Percentiles rank a stretch among this genome's conserved stretches.
phyloP scores from a whole-genome alignment of 2,329 filamentous ascomycete genomes.

The Trichoderma citrinoviride region DNA sequence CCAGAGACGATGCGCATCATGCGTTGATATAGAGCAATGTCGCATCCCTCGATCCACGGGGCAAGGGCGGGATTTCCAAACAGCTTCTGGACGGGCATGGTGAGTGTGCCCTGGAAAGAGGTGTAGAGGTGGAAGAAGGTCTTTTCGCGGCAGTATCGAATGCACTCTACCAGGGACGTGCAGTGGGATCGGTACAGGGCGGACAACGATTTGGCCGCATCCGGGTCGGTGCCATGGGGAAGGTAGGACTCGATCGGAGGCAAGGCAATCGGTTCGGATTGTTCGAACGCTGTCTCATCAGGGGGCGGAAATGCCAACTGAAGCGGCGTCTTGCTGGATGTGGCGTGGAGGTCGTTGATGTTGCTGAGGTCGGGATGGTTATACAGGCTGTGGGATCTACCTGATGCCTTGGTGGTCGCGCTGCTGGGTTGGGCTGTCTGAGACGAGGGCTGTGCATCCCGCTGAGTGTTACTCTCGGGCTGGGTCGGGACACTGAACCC shows the following conservation, averaged over 20 bases:
- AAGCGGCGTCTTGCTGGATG: slow-evolving; percentile 56
- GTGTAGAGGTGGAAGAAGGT: slow-evolving; percentile 94
- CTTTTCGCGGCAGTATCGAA: slow-evolving; percentile 94
- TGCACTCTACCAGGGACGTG: slow-evolving; percentile 90
- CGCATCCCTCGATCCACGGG: slow-evolving; percentile 92
- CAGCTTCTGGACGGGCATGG: slow-evolving; percentile 92
- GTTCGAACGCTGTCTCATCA: slow-evolving; percentile 48
- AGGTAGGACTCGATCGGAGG: slow-evolving; percentile 83
- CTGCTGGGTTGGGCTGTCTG: slow-evolving; percentile 27
- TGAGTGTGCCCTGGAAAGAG: slow-evolving; percentile 93
- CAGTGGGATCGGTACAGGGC: slow-evolving; percentile 93
- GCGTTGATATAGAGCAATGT: slow-evolving; percentile 93
- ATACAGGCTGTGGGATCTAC: slow-evolving; percentile 50
- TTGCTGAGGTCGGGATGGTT: slow-evolving; percentile 55
- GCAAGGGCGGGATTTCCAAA: slow-evolving; percentile 78
- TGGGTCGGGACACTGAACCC: slow-evolving; percentile 33
- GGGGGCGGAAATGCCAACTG: slow-evolving; percentile 60
- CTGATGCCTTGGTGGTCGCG: slow-evolving; percentile 22
- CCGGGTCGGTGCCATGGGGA: slow-evolving; percentile 76
- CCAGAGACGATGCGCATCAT: slow-evolving; percentile 91
- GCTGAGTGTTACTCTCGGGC: slow-evolving; percentile 31
- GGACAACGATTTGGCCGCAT: slow-evolving; percentile 79
- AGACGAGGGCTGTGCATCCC: slow-evolving; percentile 33
- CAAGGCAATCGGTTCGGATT: slow-evolving; percentile 72
- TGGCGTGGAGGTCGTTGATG: slow-evolving; percentile 58